These are phyloP conservation scores for Rhipidocladum racemiflorum DNA, from an alignment of 176 grass and related monocot genomes.

Conservation along the genomic window DNA sequence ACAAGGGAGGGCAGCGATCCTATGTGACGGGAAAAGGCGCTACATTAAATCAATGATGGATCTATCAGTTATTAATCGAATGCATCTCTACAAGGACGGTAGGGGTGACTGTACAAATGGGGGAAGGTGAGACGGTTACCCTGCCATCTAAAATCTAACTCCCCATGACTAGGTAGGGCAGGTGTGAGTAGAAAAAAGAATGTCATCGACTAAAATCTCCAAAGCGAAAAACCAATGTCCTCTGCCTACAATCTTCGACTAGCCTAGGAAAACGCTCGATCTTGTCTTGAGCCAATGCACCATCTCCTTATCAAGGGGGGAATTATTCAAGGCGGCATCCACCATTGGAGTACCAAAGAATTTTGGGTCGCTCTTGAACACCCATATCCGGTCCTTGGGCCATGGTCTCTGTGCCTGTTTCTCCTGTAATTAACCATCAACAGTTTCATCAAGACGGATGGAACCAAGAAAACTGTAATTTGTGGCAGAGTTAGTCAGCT, in stretches of 20 bases:
- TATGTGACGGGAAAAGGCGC: slow-evolving; percentile 29
- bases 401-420: slow-evolving; percentile 95
- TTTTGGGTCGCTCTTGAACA: slow-evolving; percentile 78
- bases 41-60: slow-evolving; percentile 55
- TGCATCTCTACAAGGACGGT: slow-evolving; percentile 55
- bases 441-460: slow-evolving; percentile 6
- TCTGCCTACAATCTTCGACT: slow-evolving; percentile 48
- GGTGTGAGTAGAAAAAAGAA: slow-evolving; percentile 65
- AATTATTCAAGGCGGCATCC: slow-evolving; percentile 84
- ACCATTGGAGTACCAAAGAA: slow-evolving; percentile 98
- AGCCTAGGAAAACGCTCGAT: slow-evolving; percentile 79
- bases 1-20: slow-evolving; percentile 10
- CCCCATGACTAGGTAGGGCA: slow-evolving; percentile 43
- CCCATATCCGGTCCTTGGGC: slow-evolving; percentile 96
- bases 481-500: background rate
- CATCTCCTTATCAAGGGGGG: slow-evolving; percentile 89
- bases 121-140: slow-evolving; percentile 42
- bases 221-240: slow-evolving; percentile 27
- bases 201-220: slow-evolving; percentile 54
- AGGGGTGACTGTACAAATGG: slow-evolving; percentile 51
- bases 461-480: background rate
- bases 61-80: slow-evolving; percentile 59
- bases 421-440: slow-evolving; percentile 65
- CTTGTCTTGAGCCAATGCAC: slow-evolving; percentile 95
- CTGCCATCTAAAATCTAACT: slow-evolving; percentile 60